Base-by-base conservation (phyloP, 1,284 basidiomycete species). In the Lentinula novae-zelandiae region DNA sequence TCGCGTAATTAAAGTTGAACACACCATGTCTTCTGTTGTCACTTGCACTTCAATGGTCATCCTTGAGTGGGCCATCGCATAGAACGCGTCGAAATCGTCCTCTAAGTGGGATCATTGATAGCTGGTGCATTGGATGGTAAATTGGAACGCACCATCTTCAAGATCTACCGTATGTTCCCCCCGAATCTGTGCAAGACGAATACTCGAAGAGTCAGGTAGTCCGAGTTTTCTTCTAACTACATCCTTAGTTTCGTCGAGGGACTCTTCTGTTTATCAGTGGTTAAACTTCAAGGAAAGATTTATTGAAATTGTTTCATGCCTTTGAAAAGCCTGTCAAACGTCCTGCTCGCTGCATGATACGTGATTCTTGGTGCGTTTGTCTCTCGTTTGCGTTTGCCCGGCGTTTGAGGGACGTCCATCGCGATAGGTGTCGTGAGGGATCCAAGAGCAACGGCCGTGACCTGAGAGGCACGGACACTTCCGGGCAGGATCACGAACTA, bases 11-110 rank as follows among this genome's bases (percentile, higher is more conserved):
- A n/a, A 12, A 36, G 51, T 10, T 0, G 27, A 49, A 48, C 27
- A 56, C 39, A 56, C 49, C 34, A 56, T 58, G 6, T 58, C 48
- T 0, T 60, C 66, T 8, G 74, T 65, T n/a, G 65, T 70, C 0
- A 84, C 79, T 12, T 70, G 62, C 0, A 84, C 71, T 27, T 79
- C 75, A n/a, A 77, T 70, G 1, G 74, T 64, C 1, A 65, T 53
- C 1, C 67, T 66, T 15, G 75, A 69, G 56, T 72, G 74, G 22
- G 81, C 77, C 46, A 78, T 70, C 8, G 79, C 74, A 61, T 75
- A 72, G 69, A 92, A 89, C 1, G 89, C 89, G 57, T 86, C 85
- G 63, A 90, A 92, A 70, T 92, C 89, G 53, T 88, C 89, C 52
- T 90, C 89, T 92, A 49, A 51, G 38, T n/a, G 9, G 20, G 15